Evolutionary conservation across 768 basidiomycete genomes (phyloP).

Genomic region (Serendipita sp.): DNA sequence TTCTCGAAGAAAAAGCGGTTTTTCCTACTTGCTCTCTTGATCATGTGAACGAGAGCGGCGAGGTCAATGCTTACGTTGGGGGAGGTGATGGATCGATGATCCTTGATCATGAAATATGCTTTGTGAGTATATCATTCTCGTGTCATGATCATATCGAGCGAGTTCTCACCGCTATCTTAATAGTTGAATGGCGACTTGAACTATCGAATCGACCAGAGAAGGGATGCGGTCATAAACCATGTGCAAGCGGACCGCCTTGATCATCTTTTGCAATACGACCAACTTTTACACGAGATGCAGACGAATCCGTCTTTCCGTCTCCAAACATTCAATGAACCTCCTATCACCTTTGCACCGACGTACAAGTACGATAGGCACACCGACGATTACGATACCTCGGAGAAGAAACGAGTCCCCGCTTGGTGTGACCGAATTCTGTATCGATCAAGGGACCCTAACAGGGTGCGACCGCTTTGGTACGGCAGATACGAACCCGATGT

Average conservation of each 20-base stretch:
- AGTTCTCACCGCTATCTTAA: neutral
- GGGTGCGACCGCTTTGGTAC: slow-evolving; percentile 59
- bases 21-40: slow-evolving; percentile 25
- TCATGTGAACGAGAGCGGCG: slow-evolving; percentile 21
- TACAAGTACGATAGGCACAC: slow-evolving; percentile 87
- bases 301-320: slow-evolving; percentile 78
- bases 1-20: slow-evolving; percentile 66
- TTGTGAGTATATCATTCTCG: slow-evolving; percentile 34
- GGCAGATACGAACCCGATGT: slow-evolving; percentile 71
- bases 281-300: slow-evolving; percentile 78
- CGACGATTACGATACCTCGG: slow-evolving; percentile 69
- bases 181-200: slow-evolving; percentile 90
- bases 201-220: slow-evolving; percentile 87
- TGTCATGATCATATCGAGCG: neutral
- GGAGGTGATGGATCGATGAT: slow-evolving; percentile 90
- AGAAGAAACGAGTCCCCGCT: slow-evolving; percentile 77
- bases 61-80: slow-evolving; percentile 51
- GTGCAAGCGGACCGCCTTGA: slow-evolving; percentile 51
- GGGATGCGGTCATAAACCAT: slow-evolving; percentile 62
- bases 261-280: slow-evolving; percentile 59
- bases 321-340: slow-evolving; percentile 63
- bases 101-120: slow-evolving; percentile 86
- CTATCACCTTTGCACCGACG: slow-evolving; percentile 71
- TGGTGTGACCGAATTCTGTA: slow-evolving; percentile 95
- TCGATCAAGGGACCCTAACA: slow-evolving; percentile 31